phyloP scores from a whole-genome alignment of 1,284 basidiomycete genomes.

The Ustilago esculenta region DNA sequence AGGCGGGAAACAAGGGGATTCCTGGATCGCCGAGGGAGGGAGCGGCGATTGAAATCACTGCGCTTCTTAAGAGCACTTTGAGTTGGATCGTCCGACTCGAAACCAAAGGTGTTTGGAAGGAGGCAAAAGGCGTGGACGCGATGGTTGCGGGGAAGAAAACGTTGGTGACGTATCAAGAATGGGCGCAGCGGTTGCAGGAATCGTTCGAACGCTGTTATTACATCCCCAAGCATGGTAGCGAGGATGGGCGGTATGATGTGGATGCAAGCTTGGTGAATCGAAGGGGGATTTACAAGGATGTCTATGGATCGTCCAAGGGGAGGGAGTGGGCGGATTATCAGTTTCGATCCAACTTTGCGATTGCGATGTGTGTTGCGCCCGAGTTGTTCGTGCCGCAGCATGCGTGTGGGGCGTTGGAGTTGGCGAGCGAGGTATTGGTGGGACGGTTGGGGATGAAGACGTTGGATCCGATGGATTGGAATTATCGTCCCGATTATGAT shows the following conservation, averaged over 20 bases:
- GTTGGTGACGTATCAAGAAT: constrained; percentile 86
- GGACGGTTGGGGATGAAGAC: constrained; percentile 61
- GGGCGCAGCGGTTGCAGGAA: constrained; percentile 82
- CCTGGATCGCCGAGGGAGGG: constrained; percentile 96
- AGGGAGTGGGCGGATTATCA: constrained; percentile 95
- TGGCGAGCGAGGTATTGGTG: constrained; percentile 49
- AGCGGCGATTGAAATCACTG: constrained; percentile 93
- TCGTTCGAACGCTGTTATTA: constrained; percentile 92
- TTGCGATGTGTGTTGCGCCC: constrained; percentile 96
- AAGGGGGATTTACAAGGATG: constrained; percentile 97
- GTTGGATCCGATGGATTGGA: constrained; percentile 57
- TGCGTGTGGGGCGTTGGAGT: constrained; percentile 73
- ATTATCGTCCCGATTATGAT: constrained; percentile 62
- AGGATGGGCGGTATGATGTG: constrained; percentile 79
- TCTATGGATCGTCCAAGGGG: constrained; percentile 72
- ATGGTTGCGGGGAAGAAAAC: constrained; percentile 76
- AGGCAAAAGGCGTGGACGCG: constrained; percentile 79
- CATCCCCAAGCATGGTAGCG: constrained; percentile 80
- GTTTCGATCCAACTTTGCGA: constrained; percentile 78
- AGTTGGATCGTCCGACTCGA: constrained; percentile 83
- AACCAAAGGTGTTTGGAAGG: constrained; percentile 78
- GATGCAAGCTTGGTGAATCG: constrained; percentile 81
- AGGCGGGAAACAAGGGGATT: constrained; percentile 90
- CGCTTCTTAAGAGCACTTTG: constrained; percentile 89
- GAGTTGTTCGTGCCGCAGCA: constrained; percentile 87